Evolutionary conservation across 441 rosid genomes (phyloP).

Genomic region (Croton setiger): DNA sequence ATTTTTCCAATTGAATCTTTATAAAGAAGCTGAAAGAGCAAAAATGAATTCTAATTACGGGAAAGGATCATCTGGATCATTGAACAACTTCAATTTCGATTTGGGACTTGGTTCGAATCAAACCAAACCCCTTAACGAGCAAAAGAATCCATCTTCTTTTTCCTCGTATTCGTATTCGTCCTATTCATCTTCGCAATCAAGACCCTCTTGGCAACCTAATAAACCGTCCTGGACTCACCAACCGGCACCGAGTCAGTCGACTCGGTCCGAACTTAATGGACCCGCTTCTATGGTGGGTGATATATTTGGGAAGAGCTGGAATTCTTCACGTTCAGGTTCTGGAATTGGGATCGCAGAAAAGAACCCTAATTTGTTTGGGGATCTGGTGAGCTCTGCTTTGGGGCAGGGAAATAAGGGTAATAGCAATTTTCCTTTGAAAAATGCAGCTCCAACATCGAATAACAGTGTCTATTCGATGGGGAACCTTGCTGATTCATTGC

Average conservation of each 20-base stretch:
- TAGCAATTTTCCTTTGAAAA: constrained; percentile 68
- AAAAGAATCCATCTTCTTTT: constrained; percentile 46
- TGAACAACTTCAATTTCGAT: constrained; percentile 63
- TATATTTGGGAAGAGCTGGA: constrained; percentile 86
- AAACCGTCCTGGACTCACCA: constrained; percentile 89
- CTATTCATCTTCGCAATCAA: constrained; percentile 47
- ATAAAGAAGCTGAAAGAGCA: neutral
- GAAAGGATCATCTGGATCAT: constrained; percentile 51
- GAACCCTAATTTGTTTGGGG: constrained; percentile 77
- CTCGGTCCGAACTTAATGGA: constrained; percentile 40
- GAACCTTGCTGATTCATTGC: constrained; percentile 72
- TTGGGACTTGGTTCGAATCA: constrained; percentile 71
- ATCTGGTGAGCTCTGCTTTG: constrained; percentile 76
- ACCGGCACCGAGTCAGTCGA: constrained; percentile 50
- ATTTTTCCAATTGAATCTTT: neutral
- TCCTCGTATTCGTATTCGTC: constrained; percentile 39
- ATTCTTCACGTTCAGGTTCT: constrained; percentile 42
- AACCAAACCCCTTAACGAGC: constrained; percentile 56
- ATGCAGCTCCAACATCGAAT: constrained; percentile 34
- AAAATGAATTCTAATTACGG: constrained; percentile 63
- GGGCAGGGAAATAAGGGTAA: constrained; percentile 50
- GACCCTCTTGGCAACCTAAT: constrained; percentile 67
- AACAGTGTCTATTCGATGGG: constrained; percentile 69
- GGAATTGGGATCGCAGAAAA: constrained; percentile 66
- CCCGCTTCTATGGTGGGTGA: constrained; percentile 86